Conservation (phyloP, 176 grass and related monocot genomes). For the Zoysia pacifica region DNA sequence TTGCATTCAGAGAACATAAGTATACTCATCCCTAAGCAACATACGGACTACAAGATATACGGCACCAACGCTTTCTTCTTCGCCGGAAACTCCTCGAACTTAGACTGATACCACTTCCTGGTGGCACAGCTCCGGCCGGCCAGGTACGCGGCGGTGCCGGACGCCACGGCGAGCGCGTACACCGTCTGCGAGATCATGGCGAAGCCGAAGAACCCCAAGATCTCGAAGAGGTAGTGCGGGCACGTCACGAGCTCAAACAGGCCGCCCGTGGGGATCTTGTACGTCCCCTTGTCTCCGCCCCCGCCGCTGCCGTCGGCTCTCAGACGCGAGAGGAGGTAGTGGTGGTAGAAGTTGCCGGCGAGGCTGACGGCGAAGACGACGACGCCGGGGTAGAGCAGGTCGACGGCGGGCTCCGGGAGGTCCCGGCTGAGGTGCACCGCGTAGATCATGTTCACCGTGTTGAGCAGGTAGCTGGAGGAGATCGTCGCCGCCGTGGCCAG, state of each 20-base stretch:
- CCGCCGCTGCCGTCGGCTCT: neutral
- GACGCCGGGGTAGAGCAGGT: constrained; percentile 54
- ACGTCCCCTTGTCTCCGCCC: constrained; percentile 29
- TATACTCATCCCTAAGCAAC: too few species aligned
- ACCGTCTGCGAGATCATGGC: constrained; percentile 69
- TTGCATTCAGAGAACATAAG: too few species aligned
- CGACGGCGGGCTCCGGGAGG: constrained; percentile 43
- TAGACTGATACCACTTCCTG: constrained; percentile 70
- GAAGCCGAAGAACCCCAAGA: constrained; percentile 60
- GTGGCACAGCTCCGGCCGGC: constrained; percentile 72
- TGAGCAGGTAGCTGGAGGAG: constrained; percentile 52
- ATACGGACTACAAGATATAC: constrained; percentile 47
- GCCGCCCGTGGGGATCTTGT: constrained; percentile 72
- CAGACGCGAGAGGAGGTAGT: constrained; percentile 57
- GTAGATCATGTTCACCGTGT: constrained; percentile 50
- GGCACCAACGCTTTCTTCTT: constrained; percentile 68
- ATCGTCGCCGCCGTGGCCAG: constrained; percentile 41
- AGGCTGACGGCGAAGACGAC: constrained; percentile 51
- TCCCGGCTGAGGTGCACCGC: constrained; percentile 48
- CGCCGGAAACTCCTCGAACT: constrained; percentile 56
- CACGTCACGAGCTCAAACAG: constrained; percentile 64
- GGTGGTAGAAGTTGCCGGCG: constrained; percentile 79
- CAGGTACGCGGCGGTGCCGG: constrained; percentile 59
- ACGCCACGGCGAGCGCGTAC: constrained; percentile 43
- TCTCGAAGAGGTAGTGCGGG: constrained; percentile 89